Evolutionary conservation across 2,329 filamentous ascomycete species (phyloP).

Genomic region (Daldinia eschscholtzii): DNA sequence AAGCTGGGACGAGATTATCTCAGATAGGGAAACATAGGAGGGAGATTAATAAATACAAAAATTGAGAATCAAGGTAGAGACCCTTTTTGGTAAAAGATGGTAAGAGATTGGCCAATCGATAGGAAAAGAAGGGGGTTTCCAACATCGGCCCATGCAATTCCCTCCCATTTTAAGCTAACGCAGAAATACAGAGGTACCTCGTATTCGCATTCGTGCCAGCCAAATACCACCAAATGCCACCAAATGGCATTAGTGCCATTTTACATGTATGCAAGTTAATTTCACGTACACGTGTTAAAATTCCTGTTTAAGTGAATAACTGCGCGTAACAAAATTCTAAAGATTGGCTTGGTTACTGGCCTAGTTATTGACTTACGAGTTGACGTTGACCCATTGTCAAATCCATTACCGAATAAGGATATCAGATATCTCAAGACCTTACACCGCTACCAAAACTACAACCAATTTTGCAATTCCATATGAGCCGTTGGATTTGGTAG

Average conservation of each 20-base stretch:
- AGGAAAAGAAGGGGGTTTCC: slow-evolving; percentile 21
- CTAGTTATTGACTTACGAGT: slow-evolving; percentile 15
- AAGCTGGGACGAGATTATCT: background rate
- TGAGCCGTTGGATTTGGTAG: slow-evolving; percentile 12
- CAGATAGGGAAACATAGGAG: slow-evolving; percentile 25
- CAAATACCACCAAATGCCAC: too few relatives aligned
- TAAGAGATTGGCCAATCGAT: slow-evolving; percentile 45
- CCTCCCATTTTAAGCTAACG: slow-evolving; percentile 7
- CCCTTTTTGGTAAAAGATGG: slow-evolving; percentile 41
- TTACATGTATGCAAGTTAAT: background rate
- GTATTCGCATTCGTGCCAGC: slow-evolving; percentile 38
- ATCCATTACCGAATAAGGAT: slow-evolving; percentile 20
- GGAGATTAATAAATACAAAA: slow-evolving; percentile 41
- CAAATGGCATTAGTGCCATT: too few relatives aligned
- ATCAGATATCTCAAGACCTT: slow-evolving; percentile 19
- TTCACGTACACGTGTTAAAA: slow-evolving; percentile 1
- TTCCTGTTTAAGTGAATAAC: background rate
- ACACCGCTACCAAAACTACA: slow-evolving; percentile 31
- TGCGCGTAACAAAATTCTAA: slow-evolving; percentile 4
- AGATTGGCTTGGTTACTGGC: too few relatives aligned
- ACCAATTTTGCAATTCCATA: slow-evolving; percentile 27
- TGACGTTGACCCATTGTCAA: slow-evolving; percentile 15
- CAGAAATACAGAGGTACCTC: slow-evolving; percentile 36
- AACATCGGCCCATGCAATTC: slow-evolving; percentile 25
- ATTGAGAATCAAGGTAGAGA: slow-evolving; percentile 23